Evolutionary conservation across 2,329 filamentous ascomycete species (phyloP).

Genomic region (Claviceps capensis): DNA sequence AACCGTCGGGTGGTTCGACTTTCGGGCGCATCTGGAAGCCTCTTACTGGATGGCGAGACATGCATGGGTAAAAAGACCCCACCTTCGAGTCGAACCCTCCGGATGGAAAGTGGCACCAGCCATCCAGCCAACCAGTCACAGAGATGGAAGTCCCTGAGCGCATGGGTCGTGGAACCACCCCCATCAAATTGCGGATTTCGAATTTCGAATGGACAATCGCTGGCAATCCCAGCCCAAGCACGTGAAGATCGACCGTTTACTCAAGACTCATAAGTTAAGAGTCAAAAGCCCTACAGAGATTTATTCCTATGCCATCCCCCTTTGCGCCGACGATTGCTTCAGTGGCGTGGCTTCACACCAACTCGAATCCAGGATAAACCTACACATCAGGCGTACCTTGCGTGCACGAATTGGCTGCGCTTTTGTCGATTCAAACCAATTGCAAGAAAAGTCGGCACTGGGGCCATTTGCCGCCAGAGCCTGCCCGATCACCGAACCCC

Average conservation of each 20-base stretch:
- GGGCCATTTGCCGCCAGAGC: not conserved
- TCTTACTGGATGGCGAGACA: not conserved
- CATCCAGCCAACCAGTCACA: not conserved
- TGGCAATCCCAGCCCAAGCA: not conserved
- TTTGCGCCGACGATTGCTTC: too few species aligned
- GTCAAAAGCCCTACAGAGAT: too few species aligned
- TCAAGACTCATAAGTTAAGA: not conserved
- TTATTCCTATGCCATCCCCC: not conserved
- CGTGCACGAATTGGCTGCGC: too few species aligned
- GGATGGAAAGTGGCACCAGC: not conserved
- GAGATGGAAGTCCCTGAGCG: too few species aligned
- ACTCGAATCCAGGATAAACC: not conserved
- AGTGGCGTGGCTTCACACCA: not conserved
- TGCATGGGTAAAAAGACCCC: not conserved
- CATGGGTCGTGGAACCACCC: not conserved
- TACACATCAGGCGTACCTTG: too few species aligned
- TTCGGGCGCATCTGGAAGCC: not conserved
- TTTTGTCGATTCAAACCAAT: too few species aligned
- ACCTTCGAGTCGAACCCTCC: not conserved
- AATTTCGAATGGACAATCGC: not conserved
- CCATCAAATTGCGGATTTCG: not conserved
- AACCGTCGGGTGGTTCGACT: constrained; percentile 1
- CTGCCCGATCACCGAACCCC: not conserved
- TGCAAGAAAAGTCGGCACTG: too few species aligned
- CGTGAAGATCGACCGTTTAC: not conserved